Base-by-base conservation (phyloP, 805 yeast genomes). In the Candida andamanensis region DNA sequence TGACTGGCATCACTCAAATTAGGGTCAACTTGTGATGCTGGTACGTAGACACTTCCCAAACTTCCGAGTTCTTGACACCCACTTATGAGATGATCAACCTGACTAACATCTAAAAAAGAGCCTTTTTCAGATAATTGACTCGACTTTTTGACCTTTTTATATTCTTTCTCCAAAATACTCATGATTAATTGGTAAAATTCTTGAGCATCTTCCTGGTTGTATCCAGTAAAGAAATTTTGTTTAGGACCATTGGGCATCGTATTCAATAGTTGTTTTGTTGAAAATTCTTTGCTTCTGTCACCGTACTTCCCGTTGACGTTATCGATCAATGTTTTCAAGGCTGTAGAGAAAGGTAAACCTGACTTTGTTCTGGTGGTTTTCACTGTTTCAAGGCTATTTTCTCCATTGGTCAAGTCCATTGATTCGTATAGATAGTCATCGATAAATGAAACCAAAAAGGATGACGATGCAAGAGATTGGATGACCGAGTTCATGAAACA, bases 121-220 rank as follows among this genome's bases (percentile, higher is more conserved):
- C 49, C 53, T 6, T 52, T 49, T 18, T 49, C 52, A 6, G 52
- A 52, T 15, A 54, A 41, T 13, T 17, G 28, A 7, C 12, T 17
- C 2, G 41, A 17, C n/a, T n/a, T n/a, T 7, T 39, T 37, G 17
- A 45, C 37, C n/a, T 51, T 53, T 53, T 59, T 64, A 55, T 54
- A 60, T 33, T 79, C 84, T 24, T 63, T 63, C 48, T 84, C 94
- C 19, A 84, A 60, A 35, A 80, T 75, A 25, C 73, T 67, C 69
- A 84, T 65, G 2, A 83, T 71, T 31, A 80, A 69, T 53, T 89
- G 97, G 62, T 89, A 89, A 49, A 89, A 89, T 54, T 89, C 97
- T 57, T 89, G 96, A 0, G 97, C 97, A 60, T 89, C 97, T 55
- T 89, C 96, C 59, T 89, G 97, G 49, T 85, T 86, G 51, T 85